Conservation (phyloP, 23 red algal genomes). For the Agarophyton chilense region DNA sequence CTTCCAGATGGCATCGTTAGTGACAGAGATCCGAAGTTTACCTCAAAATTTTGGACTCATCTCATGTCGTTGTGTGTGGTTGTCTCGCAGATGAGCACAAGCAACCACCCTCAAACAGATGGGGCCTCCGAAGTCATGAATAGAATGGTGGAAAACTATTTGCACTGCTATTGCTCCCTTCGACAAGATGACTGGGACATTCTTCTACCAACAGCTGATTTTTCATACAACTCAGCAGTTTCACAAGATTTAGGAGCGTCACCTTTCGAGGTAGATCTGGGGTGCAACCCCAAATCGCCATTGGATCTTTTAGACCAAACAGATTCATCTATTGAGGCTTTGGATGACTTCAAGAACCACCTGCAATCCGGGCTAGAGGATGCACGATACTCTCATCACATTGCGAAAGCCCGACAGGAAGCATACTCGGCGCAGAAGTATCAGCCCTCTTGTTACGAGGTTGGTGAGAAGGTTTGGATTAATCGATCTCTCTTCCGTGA, state of each 20-base stretch:
- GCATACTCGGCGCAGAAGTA: neutral
- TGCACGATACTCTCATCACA: slow-evolving; percentile 6
- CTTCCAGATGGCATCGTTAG: neutral
- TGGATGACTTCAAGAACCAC: neutral
- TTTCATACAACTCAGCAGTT: slow-evolving; percentile 38
- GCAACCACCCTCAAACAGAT: slow-evolving; percentile 29
- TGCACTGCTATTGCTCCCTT: neutral
- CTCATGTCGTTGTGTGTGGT: slow-evolving; percentile 9
- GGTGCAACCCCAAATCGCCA: slow-evolving; percentile 16
- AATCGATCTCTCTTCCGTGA: neutral
- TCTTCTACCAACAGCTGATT: slow-evolving; percentile 18
- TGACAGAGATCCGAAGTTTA: slow-evolving; percentile 41
- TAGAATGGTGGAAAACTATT: neutral
- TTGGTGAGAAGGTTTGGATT: neutral
- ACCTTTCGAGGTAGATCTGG: slow-evolving; percentile 41
- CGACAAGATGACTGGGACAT: slow-evolving; percentile 23
- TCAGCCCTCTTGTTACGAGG: neutral
- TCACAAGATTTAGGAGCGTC: neutral
- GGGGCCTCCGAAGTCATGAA: slow-evolving; percentile 35
- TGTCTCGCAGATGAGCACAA: neutral
- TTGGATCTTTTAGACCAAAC: neutral
- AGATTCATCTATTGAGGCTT: neutral
- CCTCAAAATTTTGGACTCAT: slow-evolving; percentile 4
- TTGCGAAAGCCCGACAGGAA: neutral
- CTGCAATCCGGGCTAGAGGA: neutral